Percentiles rank a stretch among this genome's conserved stretches.
Conservation (phyloP, 768 basidiomycete genomes). For the Porphyrellus cyaneotinctus region DNA sequence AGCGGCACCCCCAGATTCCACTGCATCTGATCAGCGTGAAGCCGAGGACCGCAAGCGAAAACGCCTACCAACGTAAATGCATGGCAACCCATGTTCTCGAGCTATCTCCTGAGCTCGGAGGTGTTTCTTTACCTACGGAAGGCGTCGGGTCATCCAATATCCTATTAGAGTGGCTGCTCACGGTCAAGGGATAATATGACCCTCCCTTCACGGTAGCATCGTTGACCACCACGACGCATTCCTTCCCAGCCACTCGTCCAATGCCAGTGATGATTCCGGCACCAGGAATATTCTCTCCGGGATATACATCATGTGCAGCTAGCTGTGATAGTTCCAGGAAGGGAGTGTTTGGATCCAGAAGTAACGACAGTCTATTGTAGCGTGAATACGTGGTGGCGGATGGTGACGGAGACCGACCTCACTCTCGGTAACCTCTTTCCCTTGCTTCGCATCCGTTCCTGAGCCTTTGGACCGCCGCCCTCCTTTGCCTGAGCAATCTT, state of each 20-base stretch:
- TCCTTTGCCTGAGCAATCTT: constrained; percentile 56
- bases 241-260: constrained; percentile 71
- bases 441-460: constrained; percentile 66
- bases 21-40: constrained; percentile 36
- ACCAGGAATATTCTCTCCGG: constrained; percentile 69
- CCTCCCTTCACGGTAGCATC: constrained; percentile 94
- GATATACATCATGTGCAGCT: constrained; percentile 86
- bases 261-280: constrained; percentile 90
- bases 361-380: constrained; percentile 52
- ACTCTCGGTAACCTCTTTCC: constrained; percentile 84
- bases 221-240: constrained; percentile 90
- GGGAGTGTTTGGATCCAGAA: constrained; percentile 83
- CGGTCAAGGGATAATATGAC: constrained; percentile 86
- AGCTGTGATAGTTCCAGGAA: constrained; percentile 86
- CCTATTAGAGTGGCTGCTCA: constrained; percentile 23
- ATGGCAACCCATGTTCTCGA: constrained; percentile 84
- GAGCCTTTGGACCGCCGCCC: constrained; percentile 75
- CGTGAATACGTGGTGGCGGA: constrained; percentile 1
- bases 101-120: constrained; percentile 92
- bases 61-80: constrained; percentile 81
- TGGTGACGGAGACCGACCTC: constrained; percentile 43
- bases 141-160: not conserved
- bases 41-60: not conserved
- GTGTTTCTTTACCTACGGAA: constrained; percentile 83
- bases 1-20: constrained; percentile 92